Percentiles rank a stretch among this genome's conserved stretches.
Evolutionary conservation across 2,329 filamentous ascomycete species (phyloP).

Genomic region (Colletotrichum tropicicola): DNA sequence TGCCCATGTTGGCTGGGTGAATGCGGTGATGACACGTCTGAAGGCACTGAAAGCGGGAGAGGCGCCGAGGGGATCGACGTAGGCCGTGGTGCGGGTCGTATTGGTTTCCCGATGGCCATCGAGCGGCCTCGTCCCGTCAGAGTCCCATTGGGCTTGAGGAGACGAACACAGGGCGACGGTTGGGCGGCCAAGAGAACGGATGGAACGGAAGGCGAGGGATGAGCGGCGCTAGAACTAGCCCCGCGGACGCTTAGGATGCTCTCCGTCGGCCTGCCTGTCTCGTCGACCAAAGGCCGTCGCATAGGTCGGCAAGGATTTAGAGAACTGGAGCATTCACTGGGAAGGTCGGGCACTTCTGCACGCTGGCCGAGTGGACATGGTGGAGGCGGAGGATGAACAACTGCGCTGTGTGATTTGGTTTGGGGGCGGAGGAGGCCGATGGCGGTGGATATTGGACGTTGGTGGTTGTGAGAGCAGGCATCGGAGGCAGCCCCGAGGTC

Average conservation of each 20-base stretch:
- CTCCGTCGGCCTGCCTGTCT: slow-evolving; percentile 17
- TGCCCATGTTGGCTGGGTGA: background rate
- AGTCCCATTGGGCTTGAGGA: background rate
- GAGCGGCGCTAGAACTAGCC: slow-evolving; percentile 8
- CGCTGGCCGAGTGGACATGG: background rate
- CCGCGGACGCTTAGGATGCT: background rate
- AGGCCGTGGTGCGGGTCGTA: background rate
- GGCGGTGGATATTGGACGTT: background rate
- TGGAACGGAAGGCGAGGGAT: slow-evolving; percentile 6
- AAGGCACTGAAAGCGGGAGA: slow-evolving; percentile 26
- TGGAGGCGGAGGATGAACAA: background rate
- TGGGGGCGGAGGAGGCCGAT: background rate
- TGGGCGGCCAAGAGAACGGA: slow-evolving; percentile 13
- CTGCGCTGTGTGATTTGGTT: background rate
- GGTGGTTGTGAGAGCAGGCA: background rate
- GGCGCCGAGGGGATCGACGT: slow-evolving; percentile 17
- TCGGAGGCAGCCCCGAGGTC: background rate
- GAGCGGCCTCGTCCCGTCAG: background rate
- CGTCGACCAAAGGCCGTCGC: background rate
- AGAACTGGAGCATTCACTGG: background rate
- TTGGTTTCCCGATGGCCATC: background rate
- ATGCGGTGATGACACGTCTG: slow-evolving; percentile 13
- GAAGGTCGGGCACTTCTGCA: slow-evolving; percentile 7
- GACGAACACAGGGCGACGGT: background rate
- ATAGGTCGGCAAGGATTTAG: slow-evolving; percentile 12